phyloP scores from a whole-genome alignment of 306 rosid genomes.

The Begonia masoniana region DNA sequence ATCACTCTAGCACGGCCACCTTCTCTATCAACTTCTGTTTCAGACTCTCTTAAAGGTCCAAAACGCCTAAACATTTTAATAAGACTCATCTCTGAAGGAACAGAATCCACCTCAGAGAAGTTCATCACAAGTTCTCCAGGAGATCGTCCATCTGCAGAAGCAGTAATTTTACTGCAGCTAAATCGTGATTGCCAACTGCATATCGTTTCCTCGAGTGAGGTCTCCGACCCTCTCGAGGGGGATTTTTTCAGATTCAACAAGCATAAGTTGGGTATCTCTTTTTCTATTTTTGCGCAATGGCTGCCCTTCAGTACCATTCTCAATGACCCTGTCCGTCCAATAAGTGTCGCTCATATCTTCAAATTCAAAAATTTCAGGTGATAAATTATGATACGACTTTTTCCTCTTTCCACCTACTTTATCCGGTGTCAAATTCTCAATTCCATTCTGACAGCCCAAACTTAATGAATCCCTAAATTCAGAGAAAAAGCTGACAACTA shows the following conservation, averaged over 20 bases:
- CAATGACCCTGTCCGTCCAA: constrained; percentile 89
- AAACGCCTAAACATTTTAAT: constrained; percentile 82
- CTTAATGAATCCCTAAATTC: constrained; percentile 64
- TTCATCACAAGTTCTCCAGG: constrained; percentile 86
- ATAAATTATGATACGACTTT: constrained; percentile 22
- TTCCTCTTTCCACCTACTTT: constrained; percentile 54
- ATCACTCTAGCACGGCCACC: constrained; percentile 90
- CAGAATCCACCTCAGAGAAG: constrained; percentile 71
- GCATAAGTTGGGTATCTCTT: constrained; percentile 31
- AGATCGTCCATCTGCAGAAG: constrained; percentile 55
- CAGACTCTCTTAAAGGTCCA: constrained; percentile 82
- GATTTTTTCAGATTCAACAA: constrained; percentile 39
- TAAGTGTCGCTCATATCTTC: constrained; percentile 93
- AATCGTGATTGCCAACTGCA: constrained; percentile 23
- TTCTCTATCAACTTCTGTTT: constrained; percentile 84
- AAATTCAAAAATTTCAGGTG: constrained; percentile 76
- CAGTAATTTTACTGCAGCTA: constrained; percentile 45
- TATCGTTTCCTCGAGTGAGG: constrained; percentile 54
- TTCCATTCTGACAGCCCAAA: constrained; percentile 24
- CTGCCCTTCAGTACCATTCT: constrained; percentile 75
- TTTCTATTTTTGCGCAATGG: constrained; percentile 37
- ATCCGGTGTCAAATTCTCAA: constrained; percentile 20
- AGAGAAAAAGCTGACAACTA: constrained; percentile 58
- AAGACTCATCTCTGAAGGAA: constrained; percentile 65
- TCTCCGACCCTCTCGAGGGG: constrained; percentile 52